Evolutionary conservation across 148 eudicot species (phyloP).

Genomic region (Amaranthus cruentus): DNA sequence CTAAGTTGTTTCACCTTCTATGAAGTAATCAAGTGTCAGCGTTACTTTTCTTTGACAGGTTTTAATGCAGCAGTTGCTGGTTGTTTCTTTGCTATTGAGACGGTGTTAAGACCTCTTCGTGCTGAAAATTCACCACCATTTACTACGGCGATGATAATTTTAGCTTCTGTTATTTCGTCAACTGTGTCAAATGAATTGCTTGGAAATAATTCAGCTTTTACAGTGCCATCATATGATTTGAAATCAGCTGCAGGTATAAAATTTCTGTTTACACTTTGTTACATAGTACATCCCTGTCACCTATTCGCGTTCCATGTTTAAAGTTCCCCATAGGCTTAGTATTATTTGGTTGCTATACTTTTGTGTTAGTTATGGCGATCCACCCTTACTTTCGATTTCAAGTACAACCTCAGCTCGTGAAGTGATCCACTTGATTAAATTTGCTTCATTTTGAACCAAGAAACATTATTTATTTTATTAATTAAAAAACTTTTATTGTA

Average conservation of each 20-base stretch:
- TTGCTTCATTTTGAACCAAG: too few species aligned
- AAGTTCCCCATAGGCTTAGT: too few species aligned
- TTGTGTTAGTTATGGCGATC: too few species aligned
- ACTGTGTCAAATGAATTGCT: conserved; percentile 86
- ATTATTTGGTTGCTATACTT: too few species aligned
- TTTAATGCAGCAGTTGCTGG: conserved; percentile 98
- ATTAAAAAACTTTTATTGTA: too few species aligned
- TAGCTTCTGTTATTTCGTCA: conserved; percentile 93
- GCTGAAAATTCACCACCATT: conserved; percentile 98
- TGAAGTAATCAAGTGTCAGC: not conserved
- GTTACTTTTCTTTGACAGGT: conserved; percentile 40
- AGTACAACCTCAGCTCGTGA: too few species aligned
- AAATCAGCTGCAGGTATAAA: conserved; percentile 94
- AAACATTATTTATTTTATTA: too few species aligned
- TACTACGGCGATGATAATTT: conserved; percentile 94
- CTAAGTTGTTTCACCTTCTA: not conserved
- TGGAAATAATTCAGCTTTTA: conserved; percentile 89
- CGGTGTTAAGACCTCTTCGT: conserved; percentile 84
- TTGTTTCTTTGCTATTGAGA: conserved; percentile 95
- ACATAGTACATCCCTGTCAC: too few species aligned
- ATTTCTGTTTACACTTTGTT: too few species aligned
- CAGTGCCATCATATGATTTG: conserved; percentile 92
- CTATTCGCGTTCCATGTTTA: too few species aligned
- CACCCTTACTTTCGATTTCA: too few species aligned
- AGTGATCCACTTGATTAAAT: too few species aligned